Evolutionary conservation across 495 filamentous ascomycete genomes (phyloP), one percentile per base, ranked within the genome.

Genomic region (Trichoderma virens): DNA sequence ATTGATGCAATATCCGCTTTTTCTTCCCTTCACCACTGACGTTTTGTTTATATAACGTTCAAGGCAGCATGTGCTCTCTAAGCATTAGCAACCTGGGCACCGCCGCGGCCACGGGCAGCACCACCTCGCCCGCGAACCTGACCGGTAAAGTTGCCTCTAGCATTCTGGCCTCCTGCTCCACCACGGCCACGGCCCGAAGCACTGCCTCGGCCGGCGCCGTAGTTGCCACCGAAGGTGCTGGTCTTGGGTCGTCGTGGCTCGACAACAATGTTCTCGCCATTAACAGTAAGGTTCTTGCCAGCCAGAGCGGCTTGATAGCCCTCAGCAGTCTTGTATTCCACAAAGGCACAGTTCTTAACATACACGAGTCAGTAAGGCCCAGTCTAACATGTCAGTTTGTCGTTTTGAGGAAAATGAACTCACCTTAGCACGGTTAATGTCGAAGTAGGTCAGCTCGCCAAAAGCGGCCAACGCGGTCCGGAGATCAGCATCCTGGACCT

Each of bases 401-500:
- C 64, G 38, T 43, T 16, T 5, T 54, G 34, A 62, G 25, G 23
- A 34, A 16, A 62, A 28, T 38, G 62, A 60, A 68, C 85, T 69
- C 83, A 97, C 93, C 91, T 95, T 98, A 62, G 77, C 75, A 62
- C 91, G 90, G 76, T 85, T 93, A 73, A 98, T 88, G 70, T 98
- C 95, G 67, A 95, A 90, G 74, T 92, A 91, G 62, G 83, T 83
- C 45, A 98, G 71, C 75, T 90, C 88, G 65, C 93, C 95, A 73
- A 86, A 92, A 64, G 85, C 83, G 59, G 79, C 75, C 43, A 98
- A 73, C 39, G 82, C 81, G 27, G 80, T 78, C 71, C 79, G 84
- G 51, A 98, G 79, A 39, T 88, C 82, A 41, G 85, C 84, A 4
- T 83, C 78, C 66, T 88, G 80, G 23, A 98, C 85, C 77, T 90